phyloP scores from a whole-genome alignment of 305 asterid species.

The Fraxinus greggii region DNA sequence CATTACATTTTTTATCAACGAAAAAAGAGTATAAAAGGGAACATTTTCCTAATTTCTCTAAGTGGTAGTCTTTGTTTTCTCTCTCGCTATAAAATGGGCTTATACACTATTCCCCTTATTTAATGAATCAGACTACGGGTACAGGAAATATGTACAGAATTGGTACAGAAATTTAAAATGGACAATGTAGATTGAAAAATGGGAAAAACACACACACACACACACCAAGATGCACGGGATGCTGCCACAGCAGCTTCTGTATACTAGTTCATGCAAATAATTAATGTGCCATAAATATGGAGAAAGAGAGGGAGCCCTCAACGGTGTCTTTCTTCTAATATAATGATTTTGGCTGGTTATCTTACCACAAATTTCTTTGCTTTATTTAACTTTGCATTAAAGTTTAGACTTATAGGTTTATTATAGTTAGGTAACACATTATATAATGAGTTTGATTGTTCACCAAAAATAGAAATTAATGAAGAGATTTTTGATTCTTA shows the following conservation, averaged over 20 bases:
- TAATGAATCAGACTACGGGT: too few relatives aligned
- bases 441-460: not conserved
- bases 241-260: too few relatives aligned
- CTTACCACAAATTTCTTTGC: not conserved
- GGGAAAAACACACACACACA: too few relatives aligned
- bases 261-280: not conserved
- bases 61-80: not conserved
- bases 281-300: slow-evolving; percentile 13
- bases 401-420: not conserved
- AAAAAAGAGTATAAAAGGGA: too few relatives aligned
- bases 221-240: too few relatives aligned
- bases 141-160: too few relatives aligned
- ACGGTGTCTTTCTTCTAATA: not conserved
- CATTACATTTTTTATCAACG: too few relatives aligned
- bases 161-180: too few relatives aligned
- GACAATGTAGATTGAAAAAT: too few relatives aligned
- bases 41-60: not conserved
- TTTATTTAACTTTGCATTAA: not conserved
- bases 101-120: not conserved
- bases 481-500: not conserved
- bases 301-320: not conserved
- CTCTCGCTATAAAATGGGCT: not conserved
- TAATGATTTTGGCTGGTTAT: not conserved
- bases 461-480: not conserved
- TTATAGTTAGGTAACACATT: not conserved